Evolutionary conservation across 768 basidiomycete genomes (phyloP).

Genomic region (Kwoniella sp.): DNA sequence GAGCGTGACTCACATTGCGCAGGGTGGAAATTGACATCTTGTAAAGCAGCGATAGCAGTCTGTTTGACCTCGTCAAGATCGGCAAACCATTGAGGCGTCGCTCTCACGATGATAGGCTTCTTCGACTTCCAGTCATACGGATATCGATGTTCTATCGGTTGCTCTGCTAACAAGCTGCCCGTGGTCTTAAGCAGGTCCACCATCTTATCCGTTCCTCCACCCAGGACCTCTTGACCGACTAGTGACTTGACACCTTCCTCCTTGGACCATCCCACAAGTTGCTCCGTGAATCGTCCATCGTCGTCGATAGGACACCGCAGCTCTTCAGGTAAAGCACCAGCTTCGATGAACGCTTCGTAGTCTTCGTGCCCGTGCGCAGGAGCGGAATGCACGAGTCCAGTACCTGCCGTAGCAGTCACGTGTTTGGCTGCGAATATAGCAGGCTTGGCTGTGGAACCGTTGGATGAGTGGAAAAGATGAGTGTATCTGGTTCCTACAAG

Average conservation of each 20-base stretch:
- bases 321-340: slow-evolving; percentile 51
- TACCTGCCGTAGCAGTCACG: slow-evolving; percentile 85
- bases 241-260: slow-evolving; percentile 59
- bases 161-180: slow-evolving; percentile 65
- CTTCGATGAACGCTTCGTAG: slow-evolving; percentile 66
- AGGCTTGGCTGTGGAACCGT: slow-evolving; percentile 35
- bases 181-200: slow-evolving; percentile 64
- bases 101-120: slow-evolving; percentile 84
- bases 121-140: slow-evolving; percentile 98
- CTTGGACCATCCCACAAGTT: slow-evolving; percentile 66
- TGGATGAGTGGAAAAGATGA: slow-evolving; percentile 62
- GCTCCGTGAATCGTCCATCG: slow-evolving; percentile 69
- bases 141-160: slow-evolving; percentile 80
- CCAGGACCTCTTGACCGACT: slow-evolving; percentile 71
- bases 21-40: slow-evolving; percentile 75
- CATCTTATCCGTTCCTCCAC: slow-evolving; percentile 69
- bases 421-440: slow-evolving; percentile 69
- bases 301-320: slow-evolving; percentile 81
- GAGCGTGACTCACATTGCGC: slow-evolving; percentile 67
- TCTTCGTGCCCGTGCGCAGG: slow-evolving; percentile 94
- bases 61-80: slow-evolving; percentile 83
- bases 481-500: slow-evolving; percentile 67
- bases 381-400: slow-evolving; percentile 92
- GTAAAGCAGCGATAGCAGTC: slow-evolving; percentile 68
- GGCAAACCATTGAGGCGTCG: slow-evolving; percentile 97